These are phyloP conservation scores for Colletotrichum trifolii DNA, from an alignment of 2,329 filamentous ascomycete genomes.

Conservation along the genomic window DNA sequence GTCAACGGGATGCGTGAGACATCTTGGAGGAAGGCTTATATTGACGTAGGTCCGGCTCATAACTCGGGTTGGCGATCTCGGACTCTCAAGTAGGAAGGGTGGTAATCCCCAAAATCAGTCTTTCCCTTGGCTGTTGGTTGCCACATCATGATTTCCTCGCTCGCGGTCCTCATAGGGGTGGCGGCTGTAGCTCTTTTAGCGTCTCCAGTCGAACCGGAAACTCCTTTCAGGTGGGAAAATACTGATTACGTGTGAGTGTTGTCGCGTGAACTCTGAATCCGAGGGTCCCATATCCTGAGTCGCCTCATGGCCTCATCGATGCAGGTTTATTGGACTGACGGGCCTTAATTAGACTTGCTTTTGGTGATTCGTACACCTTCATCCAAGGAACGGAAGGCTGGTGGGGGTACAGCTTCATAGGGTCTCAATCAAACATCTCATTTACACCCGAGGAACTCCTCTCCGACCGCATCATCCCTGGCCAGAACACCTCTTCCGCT, in stretches of 20 bases:
- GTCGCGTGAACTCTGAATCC: too few relatives aligned
- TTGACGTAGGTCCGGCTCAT: not conserved
- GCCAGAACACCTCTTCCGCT: conserved; percentile 61
- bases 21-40: not conserved
- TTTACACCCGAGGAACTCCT: conserved; percentile 57
- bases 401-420: conserved; percentile 64
- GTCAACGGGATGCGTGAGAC: rapidly evolving
- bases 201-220: not conserved
- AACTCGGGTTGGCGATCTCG: not conserved
- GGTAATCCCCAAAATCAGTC: not conserved
- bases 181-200: not conserved
- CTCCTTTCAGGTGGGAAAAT: conserved; percentile 38
- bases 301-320: not conserved
- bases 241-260: conserved; percentile 40
- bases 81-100: not conserved
- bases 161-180: not conserved
- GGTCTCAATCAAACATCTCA: conserved; percentile 58
- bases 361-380: conserved; percentile 64
- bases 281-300: not conserved
- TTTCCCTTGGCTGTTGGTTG: not conserved
- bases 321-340: not conserved
- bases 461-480: conserved; percentile 55
- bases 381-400: conserved; percentile 63
- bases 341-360: conserved; percentile 50
- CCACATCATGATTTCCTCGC: not conserved